Conservation (phyloP, 2,329 filamentous ascomycete species). For the Venturia nashicola region DNA sequence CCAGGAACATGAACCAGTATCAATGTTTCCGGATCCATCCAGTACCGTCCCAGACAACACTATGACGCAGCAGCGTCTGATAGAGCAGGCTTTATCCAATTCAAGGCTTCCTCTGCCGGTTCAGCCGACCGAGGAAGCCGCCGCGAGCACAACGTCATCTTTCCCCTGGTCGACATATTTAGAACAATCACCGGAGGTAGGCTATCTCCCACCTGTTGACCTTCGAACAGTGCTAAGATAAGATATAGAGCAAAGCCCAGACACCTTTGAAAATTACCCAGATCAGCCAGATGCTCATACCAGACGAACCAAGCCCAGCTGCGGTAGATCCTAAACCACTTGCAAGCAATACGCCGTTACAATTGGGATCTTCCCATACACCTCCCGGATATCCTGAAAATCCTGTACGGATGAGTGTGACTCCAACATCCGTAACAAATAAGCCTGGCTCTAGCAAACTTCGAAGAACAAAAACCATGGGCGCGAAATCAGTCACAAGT, state of each 20-base stretch:
- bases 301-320: not conserved
- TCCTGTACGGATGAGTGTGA: not conserved
- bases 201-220: not conserved
- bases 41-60: slow-evolving; percentile 9
- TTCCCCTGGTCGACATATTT: slow-evolving; percentile 5
- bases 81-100: slow-evolving; percentile 5
- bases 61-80: slow-evolving; percentile 4
- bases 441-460: not conserved
- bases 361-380: not conserved
- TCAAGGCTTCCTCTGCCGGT: not conserved
- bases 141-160: not conserved
- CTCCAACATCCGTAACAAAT: not conserved
- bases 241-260: not conserved
- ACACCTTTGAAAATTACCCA: not conserved
- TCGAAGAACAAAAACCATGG: slow-evolving; percentile 1
- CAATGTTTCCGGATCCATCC: slow-evolving; percentile 7
- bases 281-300: not conserved
- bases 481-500: not conserved
- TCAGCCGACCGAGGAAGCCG: not conserved
- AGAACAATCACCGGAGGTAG: not conserved
- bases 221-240: not conserved
- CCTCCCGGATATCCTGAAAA: not conserved
- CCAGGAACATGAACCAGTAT: slow-evolving; percentile 1
- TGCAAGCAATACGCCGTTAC: not conserved
- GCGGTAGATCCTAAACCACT: not conserved